These are phyloP conservation scores for Chaetomium tenue DNA, from an alignment of 495 filamentous ascomycete genomes.

Conservation along the genomic window DNA sequence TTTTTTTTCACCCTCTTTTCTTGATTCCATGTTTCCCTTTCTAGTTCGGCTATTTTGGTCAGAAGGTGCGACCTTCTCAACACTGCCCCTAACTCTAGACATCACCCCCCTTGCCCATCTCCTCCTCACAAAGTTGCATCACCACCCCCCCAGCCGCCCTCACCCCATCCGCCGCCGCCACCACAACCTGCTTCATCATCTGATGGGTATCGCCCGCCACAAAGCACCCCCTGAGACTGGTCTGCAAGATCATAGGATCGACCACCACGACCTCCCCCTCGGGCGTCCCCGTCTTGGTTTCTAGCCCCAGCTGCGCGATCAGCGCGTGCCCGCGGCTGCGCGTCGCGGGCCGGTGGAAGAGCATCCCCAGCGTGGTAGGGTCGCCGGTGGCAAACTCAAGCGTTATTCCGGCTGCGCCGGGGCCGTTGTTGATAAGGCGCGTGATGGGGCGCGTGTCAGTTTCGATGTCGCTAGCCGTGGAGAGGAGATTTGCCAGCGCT, in stretches of 20 bases:
- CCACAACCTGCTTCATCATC: background rate
- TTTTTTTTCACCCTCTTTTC: too few species aligned
- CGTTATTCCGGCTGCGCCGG: background rate
- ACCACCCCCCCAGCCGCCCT: background rate
- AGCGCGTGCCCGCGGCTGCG: background rate
- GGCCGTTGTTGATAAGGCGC: background rate
- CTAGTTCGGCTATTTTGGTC: too few species aligned
- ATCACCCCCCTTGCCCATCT: background rate
- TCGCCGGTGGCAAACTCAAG: background rate
- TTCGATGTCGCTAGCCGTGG: background rate
- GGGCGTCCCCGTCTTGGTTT: background rate
- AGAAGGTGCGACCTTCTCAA: too few species aligned
- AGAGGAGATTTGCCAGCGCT: background rate
- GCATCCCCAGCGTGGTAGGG: background rate
- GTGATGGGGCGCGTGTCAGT: background rate
- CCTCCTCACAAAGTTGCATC: background rate
- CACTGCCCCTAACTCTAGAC: too few species aligned
- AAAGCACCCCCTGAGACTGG: background rate
- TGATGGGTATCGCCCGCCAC: background rate
- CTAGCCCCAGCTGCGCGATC: constrained; percentile 2
- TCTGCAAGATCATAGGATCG: background rate
- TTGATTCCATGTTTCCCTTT: too few species aligned
- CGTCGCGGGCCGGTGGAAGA: constrained; percentile 1
- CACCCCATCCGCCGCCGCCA: background rate
- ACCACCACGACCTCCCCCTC: constrained; percentile 8